Conservation (phyloP, 2,329 filamentous ascomycete genomes). For the Thielaviopsis euricoi region DNA sequence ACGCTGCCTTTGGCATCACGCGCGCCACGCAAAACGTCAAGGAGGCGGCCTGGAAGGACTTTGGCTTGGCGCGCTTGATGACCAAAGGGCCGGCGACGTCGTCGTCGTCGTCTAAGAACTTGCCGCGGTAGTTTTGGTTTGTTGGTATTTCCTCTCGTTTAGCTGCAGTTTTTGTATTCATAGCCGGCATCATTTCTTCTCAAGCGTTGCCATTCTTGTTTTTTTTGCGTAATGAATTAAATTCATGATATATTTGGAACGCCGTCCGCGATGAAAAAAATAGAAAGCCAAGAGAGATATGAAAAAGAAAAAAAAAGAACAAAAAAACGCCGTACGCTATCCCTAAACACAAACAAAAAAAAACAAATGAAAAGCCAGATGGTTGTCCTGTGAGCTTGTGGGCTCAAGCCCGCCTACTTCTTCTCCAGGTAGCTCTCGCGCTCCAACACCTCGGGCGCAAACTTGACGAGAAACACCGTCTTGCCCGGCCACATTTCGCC, state of each 20-base stretch:
- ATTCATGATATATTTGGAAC: too few species aligned
- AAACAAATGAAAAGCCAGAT: too few species aligned
- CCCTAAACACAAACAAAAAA: neutral
- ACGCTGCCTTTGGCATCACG: constrained; percentile 74
- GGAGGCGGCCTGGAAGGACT: constrained; percentile 64
- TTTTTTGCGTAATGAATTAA: neutral
- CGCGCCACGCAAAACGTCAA: constrained; percentile 56
- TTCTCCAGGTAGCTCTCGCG: constrained; percentile 68
- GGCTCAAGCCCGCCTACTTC: too few species aligned
- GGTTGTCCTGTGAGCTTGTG: too few species aligned
- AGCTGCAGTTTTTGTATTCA: too few species aligned
- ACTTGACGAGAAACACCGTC: constrained; percentile 91
- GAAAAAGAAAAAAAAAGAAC: too few species aligned
- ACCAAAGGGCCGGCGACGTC: constrained; percentile 34
- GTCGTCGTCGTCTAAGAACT: constrained; percentile 13
- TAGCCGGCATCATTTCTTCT: too few species aligned
- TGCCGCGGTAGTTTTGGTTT: constrained; percentile 14
- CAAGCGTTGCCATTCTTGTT: too few species aligned
- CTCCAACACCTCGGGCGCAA: constrained; percentile 80
- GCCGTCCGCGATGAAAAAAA: too few species aligned
- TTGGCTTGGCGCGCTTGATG: constrained; percentile 58
- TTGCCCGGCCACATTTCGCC: constrained; percentile 88
- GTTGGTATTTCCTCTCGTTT: neutral
- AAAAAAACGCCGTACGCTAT: neutral
- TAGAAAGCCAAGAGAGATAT: too few species aligned